Percentiles rank a stretch among this genome's conserved stretches.
Conservation (phyloP, 106 monocot species). For the Allium fistulosum region DNA sequence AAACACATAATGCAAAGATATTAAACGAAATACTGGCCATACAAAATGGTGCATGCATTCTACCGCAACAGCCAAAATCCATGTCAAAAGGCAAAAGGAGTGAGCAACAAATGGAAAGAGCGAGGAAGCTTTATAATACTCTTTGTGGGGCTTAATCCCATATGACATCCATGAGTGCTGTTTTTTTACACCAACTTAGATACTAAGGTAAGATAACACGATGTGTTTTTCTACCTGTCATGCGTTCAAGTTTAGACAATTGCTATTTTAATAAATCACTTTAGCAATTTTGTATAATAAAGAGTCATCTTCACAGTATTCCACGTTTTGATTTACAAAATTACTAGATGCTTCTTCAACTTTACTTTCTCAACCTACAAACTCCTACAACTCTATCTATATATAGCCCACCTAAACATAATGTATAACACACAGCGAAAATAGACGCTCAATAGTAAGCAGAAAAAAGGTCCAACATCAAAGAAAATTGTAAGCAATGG, state of each 20-base stretch:
- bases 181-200: neutral
- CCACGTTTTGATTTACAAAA: neutral
- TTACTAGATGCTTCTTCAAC: neutral
- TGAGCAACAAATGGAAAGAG: too few relatives aligned
- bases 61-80: too few relatives aligned
- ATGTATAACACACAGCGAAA: neutral
- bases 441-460: neutral
- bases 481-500: conserved; percentile 10
- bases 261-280: neutral
- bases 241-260: neutral
- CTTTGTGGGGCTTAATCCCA: too few relatives aligned
- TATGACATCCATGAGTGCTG: neutral
- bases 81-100: too few relatives aligned
- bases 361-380: neutral
- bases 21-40: too few relatives aligned
- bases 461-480: conserved; percentile 1
- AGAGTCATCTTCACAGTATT: neutral
- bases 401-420: neutral
- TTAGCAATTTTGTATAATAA: too few relatives aligned
- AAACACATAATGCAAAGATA: too few relatives aligned
- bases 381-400: neutral
- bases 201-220: neutral
- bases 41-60: too few relatives aligned
- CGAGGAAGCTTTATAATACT: too few relatives aligned
- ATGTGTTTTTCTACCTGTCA: neutral